A percentile compares a stretch with the other conserved stretches of the same genome.
Conservation (phyloP, 2,329 filamentous ascomycete genomes). For the Hypoxylon sp. region DNA sequence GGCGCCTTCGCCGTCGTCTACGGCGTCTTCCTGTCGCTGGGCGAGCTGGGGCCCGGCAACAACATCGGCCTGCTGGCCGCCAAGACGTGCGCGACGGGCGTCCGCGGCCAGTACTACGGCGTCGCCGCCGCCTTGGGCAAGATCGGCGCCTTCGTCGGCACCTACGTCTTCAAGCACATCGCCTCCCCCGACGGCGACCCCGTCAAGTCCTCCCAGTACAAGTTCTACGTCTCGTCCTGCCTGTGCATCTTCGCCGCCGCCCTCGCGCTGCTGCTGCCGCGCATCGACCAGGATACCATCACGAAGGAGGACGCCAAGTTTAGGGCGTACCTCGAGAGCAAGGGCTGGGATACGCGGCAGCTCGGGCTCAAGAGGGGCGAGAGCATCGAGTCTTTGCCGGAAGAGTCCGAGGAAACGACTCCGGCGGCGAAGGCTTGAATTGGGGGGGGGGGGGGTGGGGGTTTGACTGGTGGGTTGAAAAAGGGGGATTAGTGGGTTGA, state of each 20-base stretch:
- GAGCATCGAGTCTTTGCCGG: constrained; percentile 44
- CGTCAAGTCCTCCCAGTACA: constrained; percentile 78
- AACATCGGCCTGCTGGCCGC: constrained; percentile 90
- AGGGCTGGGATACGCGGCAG: constrained; percentile 80
- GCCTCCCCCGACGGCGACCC: constrained; percentile 68
- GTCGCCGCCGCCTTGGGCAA: constrained; percentile 80
- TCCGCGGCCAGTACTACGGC: constrained; percentile 81
- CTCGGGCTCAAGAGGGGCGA: constrained; percentile 59
- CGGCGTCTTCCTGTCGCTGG: constrained; percentile 80
- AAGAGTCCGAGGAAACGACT: constrained; percentile 30
- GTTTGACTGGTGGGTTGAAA: no score
- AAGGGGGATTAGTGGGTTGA: not conserved
- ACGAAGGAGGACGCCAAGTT: constrained; percentile 81
- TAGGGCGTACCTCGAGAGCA: constrained; percentile 74
- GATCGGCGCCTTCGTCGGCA: constrained; percentile 86
- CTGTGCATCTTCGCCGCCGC: constrained; percentile 81
- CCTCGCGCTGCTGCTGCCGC: constrained; percentile 75
- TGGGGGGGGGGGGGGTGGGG: no score
- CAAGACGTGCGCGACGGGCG: constrained; percentile 88
- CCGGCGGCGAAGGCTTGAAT: constrained; percentile 15
- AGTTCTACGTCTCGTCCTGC: constrained; percentile 85
- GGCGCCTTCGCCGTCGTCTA: constrained; percentile 84
- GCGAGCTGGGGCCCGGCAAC: constrained; percentile 87
- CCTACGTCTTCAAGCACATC: constrained; percentile 83
- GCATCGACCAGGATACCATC: constrained; percentile 89